Conservation (phyloP, 306 rosid genomes). For the Senna siamea region DNA sequence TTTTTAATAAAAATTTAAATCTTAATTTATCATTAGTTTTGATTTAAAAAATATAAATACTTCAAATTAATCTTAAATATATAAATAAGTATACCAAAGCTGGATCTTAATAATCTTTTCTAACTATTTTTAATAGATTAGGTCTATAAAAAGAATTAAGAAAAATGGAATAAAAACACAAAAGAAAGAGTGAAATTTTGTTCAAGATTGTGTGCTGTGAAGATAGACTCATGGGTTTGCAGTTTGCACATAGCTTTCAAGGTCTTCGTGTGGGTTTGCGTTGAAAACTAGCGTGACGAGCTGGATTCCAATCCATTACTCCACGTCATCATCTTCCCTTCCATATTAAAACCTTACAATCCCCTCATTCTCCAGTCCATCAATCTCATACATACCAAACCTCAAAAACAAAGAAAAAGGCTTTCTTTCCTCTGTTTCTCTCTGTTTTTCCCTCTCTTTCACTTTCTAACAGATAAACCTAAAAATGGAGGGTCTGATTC, state of each 20-base stretch:
- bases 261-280: constrained; percentile 51
- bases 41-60: neutral
- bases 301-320: constrained; percentile 63
- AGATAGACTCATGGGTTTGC: constrained; percentile 48
- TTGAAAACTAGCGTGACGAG: constrained; percentile 66
- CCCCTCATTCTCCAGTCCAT: constrained; percentile 29
- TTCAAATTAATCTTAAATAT: no score
- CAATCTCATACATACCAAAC: constrained; percentile 40
- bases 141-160: neutral
- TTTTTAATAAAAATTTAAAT: no score
- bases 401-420: neutral
- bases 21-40: no score
- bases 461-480: neutral
- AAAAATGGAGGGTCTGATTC: constrained; percentile 90
- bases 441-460: constrained; percentile 21
- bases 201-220: constrained; percentile 36
- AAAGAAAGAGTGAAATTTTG: constrained; percentile 34
- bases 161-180: constrained; percentile 17
- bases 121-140: no score
- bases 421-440: constrained; percentile 27
- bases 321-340: constrained; percentile 55
- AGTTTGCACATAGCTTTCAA: constrained; percentile 63
- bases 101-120: no score
- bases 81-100: no score
- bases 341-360: constrained; percentile 40